Percentiles rank a stretch among this genome's conserved stretches.
These are phyloP conservation scores for Decorospora gaudefroyi DNA, from an alignment of 2,329 filamentous ascomycete genomes.

Conservation along the genomic window DNA sequence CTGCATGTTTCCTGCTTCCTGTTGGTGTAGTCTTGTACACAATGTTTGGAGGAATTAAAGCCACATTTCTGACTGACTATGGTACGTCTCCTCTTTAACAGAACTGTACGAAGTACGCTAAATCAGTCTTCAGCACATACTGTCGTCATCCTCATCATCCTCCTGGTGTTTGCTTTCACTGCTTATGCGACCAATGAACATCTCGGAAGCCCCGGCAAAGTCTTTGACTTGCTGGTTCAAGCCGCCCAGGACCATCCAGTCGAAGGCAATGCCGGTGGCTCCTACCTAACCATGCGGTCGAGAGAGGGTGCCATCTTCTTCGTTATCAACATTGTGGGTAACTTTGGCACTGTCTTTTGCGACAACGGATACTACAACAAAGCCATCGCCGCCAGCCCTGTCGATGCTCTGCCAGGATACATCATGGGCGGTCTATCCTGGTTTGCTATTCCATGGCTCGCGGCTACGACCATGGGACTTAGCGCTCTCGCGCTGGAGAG, in stretches of 20 bases:
- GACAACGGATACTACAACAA: conserved; percentile 93
- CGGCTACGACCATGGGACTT: conserved; percentile 85
- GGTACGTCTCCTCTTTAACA: not conserved
- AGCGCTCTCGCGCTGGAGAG: conserved; percentile 78
- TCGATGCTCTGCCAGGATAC: conserved; percentile 85
- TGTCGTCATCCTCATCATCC: conserved; percentile 80
- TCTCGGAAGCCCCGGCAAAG: conserved; percentile 73
- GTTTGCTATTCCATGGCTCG: conserved; percentile 93
- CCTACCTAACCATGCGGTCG: conserved; percentile 84
- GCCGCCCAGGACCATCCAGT: conserved; percentile 74
- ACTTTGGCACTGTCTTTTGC: conserved; percentile 82
- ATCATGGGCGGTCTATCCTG: conserved; percentile 83
- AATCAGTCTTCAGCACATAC: conserved; percentile 64
- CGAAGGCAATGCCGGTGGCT: conserved; percentile 76
- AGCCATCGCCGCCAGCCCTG: conserved; percentile 83
- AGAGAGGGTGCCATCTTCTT: conserved; percentile 86
- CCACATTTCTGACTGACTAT: conserved; percentile 73
- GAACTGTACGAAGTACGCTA: not conserved
- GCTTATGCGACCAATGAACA: conserved; percentile 74
- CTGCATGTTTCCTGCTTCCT: conserved; percentile 82
- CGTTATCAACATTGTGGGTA: conserved; percentile 85
- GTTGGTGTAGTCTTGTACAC: conserved; percentile 83
- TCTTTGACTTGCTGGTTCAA: conserved; percentile 76
- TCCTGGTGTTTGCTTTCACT: conserved; percentile 82
- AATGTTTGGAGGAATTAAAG: conserved; percentile 73